Percentiles rank a stretch among this genome's conserved stretches.
Conservation (phyloP, 192 early-diverging fungal species). For the Diversispora epigaea region DNA sequence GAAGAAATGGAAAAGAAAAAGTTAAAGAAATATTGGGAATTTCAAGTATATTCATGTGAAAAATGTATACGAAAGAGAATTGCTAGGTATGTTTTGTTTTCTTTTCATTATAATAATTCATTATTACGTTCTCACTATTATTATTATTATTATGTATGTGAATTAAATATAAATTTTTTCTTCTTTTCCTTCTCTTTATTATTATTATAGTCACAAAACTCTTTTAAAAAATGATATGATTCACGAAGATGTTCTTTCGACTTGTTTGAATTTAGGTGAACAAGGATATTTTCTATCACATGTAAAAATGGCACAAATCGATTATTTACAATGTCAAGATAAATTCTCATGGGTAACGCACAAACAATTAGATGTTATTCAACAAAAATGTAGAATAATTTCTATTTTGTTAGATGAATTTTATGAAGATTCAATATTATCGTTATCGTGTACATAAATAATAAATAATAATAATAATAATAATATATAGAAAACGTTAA, state of each 20-base stretch:
- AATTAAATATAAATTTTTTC: neutral
- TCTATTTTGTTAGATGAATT: slow-evolving; percentile 17
- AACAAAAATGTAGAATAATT: slow-evolving; percentile 16
- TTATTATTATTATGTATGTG: neutral
- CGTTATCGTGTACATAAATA: neutral
- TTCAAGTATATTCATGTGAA: slow-evolving; percentile 21
- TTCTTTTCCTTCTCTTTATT: neutral
- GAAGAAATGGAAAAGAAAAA: neutral
- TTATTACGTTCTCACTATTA: too few relatives aligned
- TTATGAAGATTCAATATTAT: neutral
- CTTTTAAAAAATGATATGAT: neutral
- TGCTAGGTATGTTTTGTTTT: slow-evolving; percentile 3
- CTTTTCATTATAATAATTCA: neutral
- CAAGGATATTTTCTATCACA: slow-evolving; percentile 7
- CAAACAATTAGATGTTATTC: slow-evolving; percentile 15
- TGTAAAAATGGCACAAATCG: neutral
- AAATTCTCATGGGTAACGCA: slow-evolving; percentile 13
- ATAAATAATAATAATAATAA: neutral
- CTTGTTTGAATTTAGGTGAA: slow-evolving; percentile 11
- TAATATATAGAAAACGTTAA: too few relatives aligned
- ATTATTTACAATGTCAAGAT: slow-evolving; percentile 9
- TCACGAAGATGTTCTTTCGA: slow-evolving; percentile 10
- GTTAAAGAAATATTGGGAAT: slow-evolving; percentile 18
- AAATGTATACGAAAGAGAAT: slow-evolving; percentile 3
- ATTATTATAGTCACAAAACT: neutral